Evolutionary conservation across 2,329 filamentous ascomycete species (phyloP).

Genomic region (Claviceps pazoutovae): DNA sequence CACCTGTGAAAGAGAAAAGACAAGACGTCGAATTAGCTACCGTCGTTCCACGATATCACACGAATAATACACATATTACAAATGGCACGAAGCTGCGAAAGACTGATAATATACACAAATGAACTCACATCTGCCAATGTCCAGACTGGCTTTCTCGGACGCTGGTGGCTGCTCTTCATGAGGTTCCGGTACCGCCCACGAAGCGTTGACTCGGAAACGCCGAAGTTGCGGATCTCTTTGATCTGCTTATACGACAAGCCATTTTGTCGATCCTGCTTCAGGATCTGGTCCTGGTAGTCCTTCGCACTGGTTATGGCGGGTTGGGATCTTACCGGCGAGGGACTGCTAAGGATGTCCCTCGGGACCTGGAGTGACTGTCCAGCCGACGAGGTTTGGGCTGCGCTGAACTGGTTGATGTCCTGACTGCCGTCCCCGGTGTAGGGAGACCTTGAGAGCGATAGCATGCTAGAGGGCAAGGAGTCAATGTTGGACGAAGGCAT

Average conservation of each 20-base stretch:
- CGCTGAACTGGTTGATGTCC: no score
- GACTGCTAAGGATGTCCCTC: no score
- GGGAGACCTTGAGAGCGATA: no score
- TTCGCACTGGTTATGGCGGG: background rate
- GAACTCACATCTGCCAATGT: slow-evolving; percentile 36
- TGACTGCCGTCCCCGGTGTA: no score
- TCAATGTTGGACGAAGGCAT: no score
- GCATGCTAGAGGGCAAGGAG: no score
- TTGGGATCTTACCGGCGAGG: no score
- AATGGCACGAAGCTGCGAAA: no score
- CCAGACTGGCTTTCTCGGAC: slow-evolving; percentile 56
- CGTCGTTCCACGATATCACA: no score
- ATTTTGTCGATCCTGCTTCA: slow-evolving; percentile 37
- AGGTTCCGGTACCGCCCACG: slow-evolving; percentile 52
- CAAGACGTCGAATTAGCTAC: slow-evolving; percentile 7
- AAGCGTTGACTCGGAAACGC: slow-evolving; percentile 57
- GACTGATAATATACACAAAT: background rate
- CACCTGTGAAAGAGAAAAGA: slow-evolving; percentile 19
- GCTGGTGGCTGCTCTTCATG: slow-evolving; percentile 46
- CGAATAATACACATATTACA: no score
- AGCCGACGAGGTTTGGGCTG: no score
- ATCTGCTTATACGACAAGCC: slow-evolving; percentile 56
- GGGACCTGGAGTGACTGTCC: no score
- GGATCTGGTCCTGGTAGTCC: slow-evolving; percentile 24
- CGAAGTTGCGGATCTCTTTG: slow-evolving; percentile 36